Evolutionary conservation across 2,329 filamentous ascomycete species (phyloP), one percentile per base, ranked within the genome.

Genomic region (Claviceps sp.): DNA sequence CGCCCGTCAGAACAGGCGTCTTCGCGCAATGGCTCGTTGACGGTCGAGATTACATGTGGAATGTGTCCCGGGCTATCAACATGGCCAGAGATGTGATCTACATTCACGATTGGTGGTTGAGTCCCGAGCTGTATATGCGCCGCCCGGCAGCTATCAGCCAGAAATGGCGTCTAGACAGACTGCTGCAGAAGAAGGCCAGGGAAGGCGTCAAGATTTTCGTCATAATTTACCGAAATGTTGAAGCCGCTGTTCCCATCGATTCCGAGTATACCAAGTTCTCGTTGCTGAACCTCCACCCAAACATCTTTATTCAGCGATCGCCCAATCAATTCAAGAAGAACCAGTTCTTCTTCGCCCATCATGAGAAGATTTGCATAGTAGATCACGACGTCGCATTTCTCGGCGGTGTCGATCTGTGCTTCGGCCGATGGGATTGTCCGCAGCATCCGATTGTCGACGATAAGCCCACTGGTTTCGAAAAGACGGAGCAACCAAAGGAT

Each of bases 101-200:
- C 68, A 97, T 98, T 56, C 93, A 98, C 65, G 93, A 97, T 67
- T 98, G 93, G 93, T 98, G 93, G 93, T 71, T 98, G 42, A 96
- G 88, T 59, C 93, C 93, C 1, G 91, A 98, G 67, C 72, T 98
- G 45, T 98, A 98, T 70, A 84, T 97, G 82, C 81, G 93, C 54
- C 80, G 93, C 53, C 93, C 93, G 50, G 86, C 93, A 23, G 89
- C 88, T 45, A 96, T 97, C 68, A 96, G 90, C 63, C 91, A 97
- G 66, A 96, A 96, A 68, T 98, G 93, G 93, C 83, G 93, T 50
- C 77, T 98, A 7, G 93, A 98, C 68, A 79, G 93, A 61, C 75
- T 98, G 11, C 75, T 98, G n/a, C 88, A 95, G 66, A 83, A 83
- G 58, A 98, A 97, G 66, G 93, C 93, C 1, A 80, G 85, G 59